Evolutionary conservation across 768 basidiomycete genomes (phyloP).

Genomic region (Podaxis carcinomalis): DNA sequence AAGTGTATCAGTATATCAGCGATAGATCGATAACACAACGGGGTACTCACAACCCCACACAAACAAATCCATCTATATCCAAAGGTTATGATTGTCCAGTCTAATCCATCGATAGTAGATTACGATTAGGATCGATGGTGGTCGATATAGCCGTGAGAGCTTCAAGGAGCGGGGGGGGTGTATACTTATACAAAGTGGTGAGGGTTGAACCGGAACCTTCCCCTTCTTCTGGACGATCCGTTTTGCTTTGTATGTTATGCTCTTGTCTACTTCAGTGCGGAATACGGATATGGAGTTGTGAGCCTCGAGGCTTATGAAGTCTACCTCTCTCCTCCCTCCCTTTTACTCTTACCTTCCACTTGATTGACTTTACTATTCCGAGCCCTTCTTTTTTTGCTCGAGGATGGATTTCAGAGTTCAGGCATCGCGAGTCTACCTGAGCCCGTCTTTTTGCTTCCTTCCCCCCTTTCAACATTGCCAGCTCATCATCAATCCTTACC

Average conservation of each 20-base stretch:
- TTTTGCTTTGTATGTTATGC: neutral
- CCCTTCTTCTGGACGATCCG: neutral
- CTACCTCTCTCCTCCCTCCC: neutral
- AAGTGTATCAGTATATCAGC: neutral
- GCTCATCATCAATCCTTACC: neutral
- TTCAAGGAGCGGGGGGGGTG: neutral
- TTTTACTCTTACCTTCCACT: neutral
- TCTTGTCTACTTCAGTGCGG: neutral
- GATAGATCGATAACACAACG: neutral
- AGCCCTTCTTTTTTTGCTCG: no score
- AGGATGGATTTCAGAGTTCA: no score
- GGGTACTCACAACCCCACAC: neutral
- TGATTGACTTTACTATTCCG: neutral
- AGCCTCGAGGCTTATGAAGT: neutral
- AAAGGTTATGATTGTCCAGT: neutral
- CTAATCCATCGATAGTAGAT: conserved; percentile 4
- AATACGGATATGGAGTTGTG: neutral
- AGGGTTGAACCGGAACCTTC: neutral
- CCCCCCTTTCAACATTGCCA: neutral
- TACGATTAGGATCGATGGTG: neutral
- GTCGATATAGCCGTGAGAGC: conserved; percentile 7
- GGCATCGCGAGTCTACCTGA: no score
- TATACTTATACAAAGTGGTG: neutral
- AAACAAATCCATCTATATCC: neutral
- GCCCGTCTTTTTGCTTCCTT: no score